A percentile compares a stretch with the other conserved stretches of the same genome.
Evolutionary conservation across 2,329 filamentous ascomycete genomes (phyloP).

Genomic region (Alternaria infectoria): DNA sequence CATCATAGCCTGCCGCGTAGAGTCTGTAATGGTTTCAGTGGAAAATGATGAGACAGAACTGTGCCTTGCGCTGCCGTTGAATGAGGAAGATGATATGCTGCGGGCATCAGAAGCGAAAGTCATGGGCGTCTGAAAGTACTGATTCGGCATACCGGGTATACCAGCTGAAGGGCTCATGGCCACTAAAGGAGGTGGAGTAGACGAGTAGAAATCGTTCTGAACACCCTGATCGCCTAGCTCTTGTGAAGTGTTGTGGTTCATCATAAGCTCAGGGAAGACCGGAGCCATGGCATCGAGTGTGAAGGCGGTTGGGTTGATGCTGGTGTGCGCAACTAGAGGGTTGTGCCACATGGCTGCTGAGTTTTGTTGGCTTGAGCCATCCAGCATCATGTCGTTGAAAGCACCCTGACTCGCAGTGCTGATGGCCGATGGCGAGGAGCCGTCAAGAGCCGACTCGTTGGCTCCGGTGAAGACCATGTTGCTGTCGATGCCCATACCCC

Average conservation of each 20-base stretch:
- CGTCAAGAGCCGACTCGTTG: constrained; percentile 84
- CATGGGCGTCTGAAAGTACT: constrained; percentile 69
- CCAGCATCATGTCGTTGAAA: constrained; percentile 89
- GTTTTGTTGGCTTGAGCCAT: constrained; percentile 62
- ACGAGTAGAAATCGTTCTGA: constrained; percentile 75
- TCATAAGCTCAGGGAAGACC: constrained; percentile 76
- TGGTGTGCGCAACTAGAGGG: constrained; percentile 68
- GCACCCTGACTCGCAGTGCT: constrained; percentile 93
- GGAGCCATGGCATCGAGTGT: constrained; percentile 75
- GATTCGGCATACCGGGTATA: constrained; percentile 67
- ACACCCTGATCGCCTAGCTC: constrained; percentile 73
- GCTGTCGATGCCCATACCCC: constrained; percentile 82
- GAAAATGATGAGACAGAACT: constrained; percentile 67
- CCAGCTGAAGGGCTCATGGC: constrained; percentile 72
- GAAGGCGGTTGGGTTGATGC: constrained; percentile 71
- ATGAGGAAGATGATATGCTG: constrained; percentile 68
- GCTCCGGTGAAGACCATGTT: constrained; percentile 60
- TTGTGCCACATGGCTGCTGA: constrained; percentile 49
- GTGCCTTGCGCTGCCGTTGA: constrained; percentile 69
- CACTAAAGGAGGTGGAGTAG: constrained; percentile 77
- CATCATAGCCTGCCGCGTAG: constrained; percentile 68
- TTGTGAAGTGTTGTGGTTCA: constrained; percentile 74
- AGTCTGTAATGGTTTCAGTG: constrained; percentile 70
- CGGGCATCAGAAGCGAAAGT: constrained; percentile 72
- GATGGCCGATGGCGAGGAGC: constrained; percentile 93